phyloP scores from a whole-genome alignment of 257 asterid species.

The Buddleja alternifolia region DNA sequence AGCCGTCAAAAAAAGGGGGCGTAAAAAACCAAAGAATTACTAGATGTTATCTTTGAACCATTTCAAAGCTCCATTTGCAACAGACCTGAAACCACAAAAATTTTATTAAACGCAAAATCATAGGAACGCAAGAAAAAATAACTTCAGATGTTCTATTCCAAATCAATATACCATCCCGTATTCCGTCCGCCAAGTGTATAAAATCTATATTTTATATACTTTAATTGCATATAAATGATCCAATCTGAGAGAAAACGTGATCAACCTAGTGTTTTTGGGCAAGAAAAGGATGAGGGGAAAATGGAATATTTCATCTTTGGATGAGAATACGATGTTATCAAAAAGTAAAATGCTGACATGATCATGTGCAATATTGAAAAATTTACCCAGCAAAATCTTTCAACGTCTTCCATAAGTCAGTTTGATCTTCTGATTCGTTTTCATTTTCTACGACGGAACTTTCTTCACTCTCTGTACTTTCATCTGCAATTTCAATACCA shows the following conservation, averaged over 20 bases:
- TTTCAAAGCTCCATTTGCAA: constrained; percentile 68
- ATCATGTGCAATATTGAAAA: too few relatives aligned
- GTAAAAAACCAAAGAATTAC: constrained; percentile 22
- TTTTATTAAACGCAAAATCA: background rate
- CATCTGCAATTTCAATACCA: constrained; percentile 46
- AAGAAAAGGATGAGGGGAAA: too few relatives aligned
- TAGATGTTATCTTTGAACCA: constrained; percentile 70
- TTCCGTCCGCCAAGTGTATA: too few relatives aligned
- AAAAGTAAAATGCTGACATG: too few relatives aligned
- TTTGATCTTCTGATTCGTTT: constrained; percentile 60
- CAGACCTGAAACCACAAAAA: constrained; percentile 53
- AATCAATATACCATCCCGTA: too few relatives aligned
- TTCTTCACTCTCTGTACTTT: constrained; percentile 45
- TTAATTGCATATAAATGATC: too few relatives aligned
- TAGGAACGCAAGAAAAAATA: constrained; percentile 11
- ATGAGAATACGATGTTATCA: too few relatives aligned
- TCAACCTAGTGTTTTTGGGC: too few relatives aligned
- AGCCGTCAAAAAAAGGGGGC: constrained; percentile 12
- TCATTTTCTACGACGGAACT: constrained; percentile 41
- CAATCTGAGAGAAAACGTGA: too few relatives aligned
- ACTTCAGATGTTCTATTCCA: too few relatives aligned
- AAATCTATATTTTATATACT: too few relatives aligned
- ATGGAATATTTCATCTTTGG: too few relatives aligned
- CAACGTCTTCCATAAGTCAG: constrained; percentile 70
- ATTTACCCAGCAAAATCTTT: constrained; percentile 86